Conservation (phyloP, 2,329 filamentous ascomycete genomes). For the Fusarium albosuccineum region DNA sequence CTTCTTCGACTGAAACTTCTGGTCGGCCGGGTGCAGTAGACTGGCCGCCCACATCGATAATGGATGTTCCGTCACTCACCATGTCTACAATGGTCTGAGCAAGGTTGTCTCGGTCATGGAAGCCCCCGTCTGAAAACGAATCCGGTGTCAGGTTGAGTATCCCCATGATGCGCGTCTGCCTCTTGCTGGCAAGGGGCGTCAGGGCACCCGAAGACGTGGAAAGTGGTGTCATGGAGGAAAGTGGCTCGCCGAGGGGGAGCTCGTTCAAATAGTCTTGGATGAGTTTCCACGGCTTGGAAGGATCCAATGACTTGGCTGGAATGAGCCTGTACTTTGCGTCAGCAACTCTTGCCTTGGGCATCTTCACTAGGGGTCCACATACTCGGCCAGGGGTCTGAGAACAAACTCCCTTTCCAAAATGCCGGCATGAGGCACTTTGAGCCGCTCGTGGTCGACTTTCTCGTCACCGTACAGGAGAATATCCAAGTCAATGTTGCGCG, state of each 20-base stretch:
- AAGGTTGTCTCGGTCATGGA: constrained; percentile 68
- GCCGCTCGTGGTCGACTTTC: constrained; percentile 74
- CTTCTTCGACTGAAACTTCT: constrained; percentile 78
- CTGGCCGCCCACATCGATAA: constrained; percentile 94
- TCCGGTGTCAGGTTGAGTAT: constrained; percentile 96
- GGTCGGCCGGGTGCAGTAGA: constrained; percentile 84
- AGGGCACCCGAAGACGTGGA: constrained; percentile 63
- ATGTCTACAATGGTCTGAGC: constrained; percentile 70
- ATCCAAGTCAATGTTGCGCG: constrained; percentile 93
- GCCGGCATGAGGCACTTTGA: constrained; percentile 86
- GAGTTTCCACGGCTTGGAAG: constrained; percentile 69
- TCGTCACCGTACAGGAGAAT: constrained; percentile 85
- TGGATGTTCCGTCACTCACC: constrained; percentile 78
- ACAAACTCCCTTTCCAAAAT: constrained; percentile 96
- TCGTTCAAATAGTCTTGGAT: constrained; percentile 72
- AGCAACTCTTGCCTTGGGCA: constrained; percentile 4
- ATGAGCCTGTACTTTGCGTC: constrained; percentile 60
- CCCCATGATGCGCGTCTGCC: constrained; percentile 86
- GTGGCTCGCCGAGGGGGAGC: constrained; percentile 62
- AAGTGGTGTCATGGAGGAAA: constrained; percentile 72
- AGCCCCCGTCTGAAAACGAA: constrained; percentile 94
- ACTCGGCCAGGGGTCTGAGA: constrained; percentile 86
- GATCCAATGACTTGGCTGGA: constrained; percentile 65
- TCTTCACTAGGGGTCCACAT: constrained; percentile 45
- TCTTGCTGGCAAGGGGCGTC: constrained; percentile 67